Conservation (phyloP, 1,139 yeast genomes). For the Geotrichum carabidarum region DNA sequence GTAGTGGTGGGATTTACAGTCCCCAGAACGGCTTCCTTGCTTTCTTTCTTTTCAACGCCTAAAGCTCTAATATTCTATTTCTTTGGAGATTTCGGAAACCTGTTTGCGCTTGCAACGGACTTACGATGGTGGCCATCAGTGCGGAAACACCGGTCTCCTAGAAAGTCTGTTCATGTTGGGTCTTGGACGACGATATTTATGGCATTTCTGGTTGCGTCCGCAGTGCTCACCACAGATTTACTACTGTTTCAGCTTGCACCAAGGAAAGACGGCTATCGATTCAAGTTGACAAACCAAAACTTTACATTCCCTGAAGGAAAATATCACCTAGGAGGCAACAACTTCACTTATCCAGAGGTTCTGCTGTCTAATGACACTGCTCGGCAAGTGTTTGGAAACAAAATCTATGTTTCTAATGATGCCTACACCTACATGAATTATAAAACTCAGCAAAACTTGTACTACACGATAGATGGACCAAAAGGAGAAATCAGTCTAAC, state of each 20-base stretch:
- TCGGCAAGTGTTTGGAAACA: not conserved
- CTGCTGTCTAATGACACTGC: not conserved
- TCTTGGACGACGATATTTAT: not conserved
- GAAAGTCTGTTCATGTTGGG: not conserved
- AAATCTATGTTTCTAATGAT: not conserved
- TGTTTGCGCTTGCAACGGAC: not conserved
- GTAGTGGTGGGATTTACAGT: conserved; percentile 1
- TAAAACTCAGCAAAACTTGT: not conserved
- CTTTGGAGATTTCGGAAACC: conserved; percentile 5
- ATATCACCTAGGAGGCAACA: not conserved
- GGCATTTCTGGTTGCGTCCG: not conserved
- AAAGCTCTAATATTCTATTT: conserved; percentile 4
- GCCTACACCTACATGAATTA: not conserved
- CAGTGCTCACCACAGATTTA: conserved; percentile 1
- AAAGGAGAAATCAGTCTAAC: not conserved
- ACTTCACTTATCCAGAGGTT: not conserved
- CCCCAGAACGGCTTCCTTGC: not conserved
- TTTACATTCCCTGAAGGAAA: not conserved
- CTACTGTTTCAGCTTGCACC: conserved; percentile 1
- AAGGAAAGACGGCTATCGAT: not conserved
- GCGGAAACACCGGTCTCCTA: not conserved
- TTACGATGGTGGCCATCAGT: conserved; percentile 2
- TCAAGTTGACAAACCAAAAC: not conserved
- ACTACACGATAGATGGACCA: not conserved
- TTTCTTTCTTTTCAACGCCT: not conserved